Percentiles rank a stretch among this genome's conserved stretches.
Evolutionary conservation across 2,329 filamentous ascomycete species (phyloP).

Genomic region (Penicillium sp.): DNA sequence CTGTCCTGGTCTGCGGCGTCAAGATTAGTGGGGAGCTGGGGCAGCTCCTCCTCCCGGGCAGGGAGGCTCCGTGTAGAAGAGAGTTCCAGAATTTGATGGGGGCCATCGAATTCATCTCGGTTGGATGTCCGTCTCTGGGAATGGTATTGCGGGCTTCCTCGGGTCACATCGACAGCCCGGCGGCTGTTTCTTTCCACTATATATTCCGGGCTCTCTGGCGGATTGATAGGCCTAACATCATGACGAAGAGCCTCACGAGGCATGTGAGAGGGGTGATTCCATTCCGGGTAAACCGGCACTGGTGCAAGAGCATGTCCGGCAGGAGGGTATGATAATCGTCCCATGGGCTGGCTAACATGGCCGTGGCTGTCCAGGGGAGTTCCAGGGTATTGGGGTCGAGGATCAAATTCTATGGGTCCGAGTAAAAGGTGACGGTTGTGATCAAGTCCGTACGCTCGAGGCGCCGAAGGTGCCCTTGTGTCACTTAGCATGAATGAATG

Average conservation of each 20-base stretch:
- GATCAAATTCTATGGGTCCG: conserved; percentile 36
- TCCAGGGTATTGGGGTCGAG: conserved; percentile 34
- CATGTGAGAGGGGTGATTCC: conserved; percentile 37
- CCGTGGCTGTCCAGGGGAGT: conserved; percentile 32
- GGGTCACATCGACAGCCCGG: conserved; percentile 36
- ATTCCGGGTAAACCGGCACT: conserved; percentile 38
- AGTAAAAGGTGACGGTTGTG: conserved; percentile 33
- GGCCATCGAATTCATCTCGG: conserved; percentile 87
- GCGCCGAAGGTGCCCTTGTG: conserved; percentile 35
- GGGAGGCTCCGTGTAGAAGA: conserved; percentile 73
- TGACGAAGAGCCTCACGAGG: conserved; percentile 37
- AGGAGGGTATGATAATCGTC: conserved; percentile 36
- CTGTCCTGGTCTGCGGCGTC: conserved; percentile 83
- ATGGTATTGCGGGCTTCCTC: conserved; percentile 39
- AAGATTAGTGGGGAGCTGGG: conserved; percentile 80
- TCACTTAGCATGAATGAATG: conserved; percentile 29
- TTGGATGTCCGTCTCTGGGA: conserved; percentile 73
- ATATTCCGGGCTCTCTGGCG: conserved; percentile 40
- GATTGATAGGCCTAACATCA: conserved; percentile 37
- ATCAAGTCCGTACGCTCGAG: conserved; percentile 32
- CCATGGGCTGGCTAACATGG: conserved; percentile 31
- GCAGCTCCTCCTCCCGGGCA: conserved; percentile 77
- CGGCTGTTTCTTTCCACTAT: conserved; percentile 41
- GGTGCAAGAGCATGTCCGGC: conserved; percentile 35
- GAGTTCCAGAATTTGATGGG: conserved; percentile 77